Conservation (phyloP, 192 early-diverging fungal genomes). For the Mortierella antarctica region DNA sequence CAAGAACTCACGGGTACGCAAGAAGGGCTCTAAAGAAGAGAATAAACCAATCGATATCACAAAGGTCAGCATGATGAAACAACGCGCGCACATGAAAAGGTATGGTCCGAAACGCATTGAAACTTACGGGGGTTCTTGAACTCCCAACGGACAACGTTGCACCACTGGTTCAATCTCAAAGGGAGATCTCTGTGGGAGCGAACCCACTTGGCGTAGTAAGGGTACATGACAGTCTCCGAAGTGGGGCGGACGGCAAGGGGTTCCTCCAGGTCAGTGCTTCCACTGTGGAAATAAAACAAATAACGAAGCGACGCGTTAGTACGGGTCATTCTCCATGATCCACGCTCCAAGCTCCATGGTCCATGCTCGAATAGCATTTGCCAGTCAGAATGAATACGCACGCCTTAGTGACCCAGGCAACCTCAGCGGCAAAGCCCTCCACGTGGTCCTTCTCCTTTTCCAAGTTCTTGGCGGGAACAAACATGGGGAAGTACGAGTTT, state of each 20-base stretch:
- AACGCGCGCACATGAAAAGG: too few species aligned
- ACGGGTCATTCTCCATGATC: background rate
- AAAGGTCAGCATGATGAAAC: background rate
- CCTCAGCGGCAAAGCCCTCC: slow-evolving; percentile 99
- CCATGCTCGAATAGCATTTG: slow-evolving; percentile 5
- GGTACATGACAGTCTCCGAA: slow-evolving; percentile 99
- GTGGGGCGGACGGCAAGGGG: slow-evolving; percentile 99
- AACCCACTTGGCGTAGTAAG: slow-evolving; percentile 98
- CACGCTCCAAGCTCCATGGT: background rate
- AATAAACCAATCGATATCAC: background rate
- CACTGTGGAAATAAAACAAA: slow-evolving; percentile 48
- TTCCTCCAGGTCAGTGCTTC: slow-evolving; percentile 89
- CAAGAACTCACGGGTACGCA: slow-evolving; percentile 98
- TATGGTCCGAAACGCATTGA: background rate
- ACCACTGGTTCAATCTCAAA: slow-evolving; percentile 98
- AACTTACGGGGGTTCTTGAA: slow-evolving; percentile 97
- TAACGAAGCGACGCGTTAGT: background rate
- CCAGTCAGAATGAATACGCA: slow-evolving; percentile 29
- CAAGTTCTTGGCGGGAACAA: slow-evolving; percentile 88
- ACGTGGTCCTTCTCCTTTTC: slow-evolving; percentile 99
- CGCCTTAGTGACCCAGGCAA: slow-evolving; percentile 99
- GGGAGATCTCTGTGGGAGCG: slow-evolving; percentile 97
- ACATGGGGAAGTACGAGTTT: slow-evolving; percentile 99
- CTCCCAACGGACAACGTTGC: slow-evolving; percentile 99
- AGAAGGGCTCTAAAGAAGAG: slow-evolving; percentile 83